These are phyloP conservation scores for Zea mays DNA, from an alignment of 176 grass and related monocot genomes.

Conservation along the genomic window DNA sequence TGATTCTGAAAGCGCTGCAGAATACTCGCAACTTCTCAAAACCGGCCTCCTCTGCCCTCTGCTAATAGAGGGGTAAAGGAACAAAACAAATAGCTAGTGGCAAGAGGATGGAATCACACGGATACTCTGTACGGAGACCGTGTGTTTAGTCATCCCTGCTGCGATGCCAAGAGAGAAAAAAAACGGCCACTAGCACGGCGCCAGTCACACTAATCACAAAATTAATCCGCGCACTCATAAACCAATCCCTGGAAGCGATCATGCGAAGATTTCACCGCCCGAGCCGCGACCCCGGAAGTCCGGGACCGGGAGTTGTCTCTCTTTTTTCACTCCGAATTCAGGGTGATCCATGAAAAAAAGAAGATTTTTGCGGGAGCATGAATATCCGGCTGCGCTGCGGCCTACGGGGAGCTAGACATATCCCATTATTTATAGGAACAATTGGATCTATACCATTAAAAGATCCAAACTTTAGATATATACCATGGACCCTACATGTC, in stretches of 20 bases:
- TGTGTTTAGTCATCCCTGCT: not conserved
- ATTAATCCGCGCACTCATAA: constrained; percentile 11
- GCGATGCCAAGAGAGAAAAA: not conserved
- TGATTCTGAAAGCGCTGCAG: not conserved
- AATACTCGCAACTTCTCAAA: not conserved
- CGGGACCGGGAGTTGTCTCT: not conserved
- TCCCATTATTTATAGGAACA: too few relatives aligned
- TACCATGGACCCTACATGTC: too few relatives aligned
- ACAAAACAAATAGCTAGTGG: too few relatives aligned
- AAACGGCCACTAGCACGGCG: not conserved
- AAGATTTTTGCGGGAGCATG: too few relatives aligned
- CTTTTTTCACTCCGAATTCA: too few relatives aligned
- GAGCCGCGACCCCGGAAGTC: not conserved
- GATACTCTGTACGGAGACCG: not conserved
- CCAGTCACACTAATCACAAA: not conserved
- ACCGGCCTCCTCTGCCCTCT: not conserved
- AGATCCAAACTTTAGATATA: too few relatives aligned
- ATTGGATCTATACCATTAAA: too few relatives aligned
- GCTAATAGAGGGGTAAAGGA: too few relatives aligned
- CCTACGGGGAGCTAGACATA: too few relatives aligned
- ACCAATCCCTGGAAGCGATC: not conserved
- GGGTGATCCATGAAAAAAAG: too few relatives aligned
- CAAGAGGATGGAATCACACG: constrained; percentile 1
- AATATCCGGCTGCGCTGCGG: too few relatives aligned
- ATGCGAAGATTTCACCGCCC: constrained; percentile 21